Conservation (phyloP, 768 basidiomycete species). For the Steccherinum ochraceum region DNA sequence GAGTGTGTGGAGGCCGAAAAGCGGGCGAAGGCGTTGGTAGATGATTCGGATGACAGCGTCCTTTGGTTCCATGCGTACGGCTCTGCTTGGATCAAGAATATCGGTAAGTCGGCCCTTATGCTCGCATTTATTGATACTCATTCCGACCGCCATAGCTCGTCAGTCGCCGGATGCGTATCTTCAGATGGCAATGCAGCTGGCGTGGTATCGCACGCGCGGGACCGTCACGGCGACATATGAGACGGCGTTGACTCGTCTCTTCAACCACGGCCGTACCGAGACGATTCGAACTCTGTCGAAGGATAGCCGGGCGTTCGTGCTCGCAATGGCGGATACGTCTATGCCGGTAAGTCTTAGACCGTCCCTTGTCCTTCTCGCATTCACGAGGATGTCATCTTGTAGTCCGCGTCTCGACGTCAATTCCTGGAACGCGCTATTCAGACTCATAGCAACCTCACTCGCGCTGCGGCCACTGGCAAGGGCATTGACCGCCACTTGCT, state of each 20-base stretch:
- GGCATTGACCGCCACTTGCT: slow-evolving; percentile 92
- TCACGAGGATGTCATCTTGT: background rate
- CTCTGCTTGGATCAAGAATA: slow-evolving; percentile 76
- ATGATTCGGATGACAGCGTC: slow-evolving; percentile 79
- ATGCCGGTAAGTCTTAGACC: slow-evolving; percentile 33
- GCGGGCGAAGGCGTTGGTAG: slow-evolving; percentile 52
- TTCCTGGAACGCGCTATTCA: slow-evolving; percentile 64
- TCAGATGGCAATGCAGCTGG: slow-evolving; percentile 88
- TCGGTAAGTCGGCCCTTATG: slow-evolving; percentile 43
- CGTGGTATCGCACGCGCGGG: slow-evolving; percentile 77
- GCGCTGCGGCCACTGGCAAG: slow-evolving; percentile 71
- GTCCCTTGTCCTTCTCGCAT: background rate
- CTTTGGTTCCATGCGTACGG: slow-evolving; percentile 83
- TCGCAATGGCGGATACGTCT: slow-evolving; percentile 58
- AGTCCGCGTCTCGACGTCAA: slow-evolving; percentile 28
- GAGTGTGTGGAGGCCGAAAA: slow-evolving; percentile 55
- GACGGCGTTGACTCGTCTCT: slow-evolving; percentile 83
- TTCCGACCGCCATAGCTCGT: slow-evolving; percentile 30
- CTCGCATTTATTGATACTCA: background rate
- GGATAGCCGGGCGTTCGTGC: slow-evolving; percentile 73
- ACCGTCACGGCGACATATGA: slow-evolving; percentile 88
- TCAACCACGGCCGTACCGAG: slow-evolving; percentile 85
- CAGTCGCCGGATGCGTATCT: slow-evolving; percentile 77
- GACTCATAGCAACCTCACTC: slow-evolving; percentile 65
- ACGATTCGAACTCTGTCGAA: slow-evolving; percentile 72